These are phyloP conservation scores for Botrytis tulipae DNA, from an alignment of 2,329 filamentous ascomycete species.

Conservation along the genomic window DNA sequence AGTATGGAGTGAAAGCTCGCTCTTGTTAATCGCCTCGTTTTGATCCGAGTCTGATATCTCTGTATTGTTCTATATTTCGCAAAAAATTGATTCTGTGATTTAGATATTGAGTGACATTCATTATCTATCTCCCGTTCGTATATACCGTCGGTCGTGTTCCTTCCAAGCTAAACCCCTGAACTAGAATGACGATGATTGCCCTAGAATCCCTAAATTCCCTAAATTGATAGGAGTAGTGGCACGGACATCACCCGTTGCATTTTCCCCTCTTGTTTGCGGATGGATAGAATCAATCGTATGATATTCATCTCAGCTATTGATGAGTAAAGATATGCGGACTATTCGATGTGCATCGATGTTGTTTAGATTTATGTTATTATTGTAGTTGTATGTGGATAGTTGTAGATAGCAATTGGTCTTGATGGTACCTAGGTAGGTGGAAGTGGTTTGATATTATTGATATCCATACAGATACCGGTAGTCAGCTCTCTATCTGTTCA, in stretches of 20 bases:
- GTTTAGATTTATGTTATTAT: neutral
- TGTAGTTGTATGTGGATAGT: neutral
- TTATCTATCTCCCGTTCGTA: neutral
- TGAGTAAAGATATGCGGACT: neutral
- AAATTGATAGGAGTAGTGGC: neutral
- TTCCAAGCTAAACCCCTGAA: neutral
- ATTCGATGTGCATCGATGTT: neutral
- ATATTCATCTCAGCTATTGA: neutral
- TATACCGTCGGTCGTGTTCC: neutral
- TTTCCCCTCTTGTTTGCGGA: neutral
- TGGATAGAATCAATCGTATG: neutral
- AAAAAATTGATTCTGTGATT: neutral
- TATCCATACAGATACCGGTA: neutral
- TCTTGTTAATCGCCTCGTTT: neutral
- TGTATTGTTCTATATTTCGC: neutral
- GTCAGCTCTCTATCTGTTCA: neutral
- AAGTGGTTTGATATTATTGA: neutral
- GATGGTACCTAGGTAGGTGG: neutral
- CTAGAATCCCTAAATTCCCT: neutral
- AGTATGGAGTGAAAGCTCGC: neutral
- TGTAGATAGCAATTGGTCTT: neutral
- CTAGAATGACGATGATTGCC: neutral
- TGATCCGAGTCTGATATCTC: neutral
- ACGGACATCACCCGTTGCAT: neutral
- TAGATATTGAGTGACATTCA: neutral